Evolutionary conservation across 2,329 filamentous ascomycete species (phyloP).

Genomic region (Verticillium isaacii): DNA sequence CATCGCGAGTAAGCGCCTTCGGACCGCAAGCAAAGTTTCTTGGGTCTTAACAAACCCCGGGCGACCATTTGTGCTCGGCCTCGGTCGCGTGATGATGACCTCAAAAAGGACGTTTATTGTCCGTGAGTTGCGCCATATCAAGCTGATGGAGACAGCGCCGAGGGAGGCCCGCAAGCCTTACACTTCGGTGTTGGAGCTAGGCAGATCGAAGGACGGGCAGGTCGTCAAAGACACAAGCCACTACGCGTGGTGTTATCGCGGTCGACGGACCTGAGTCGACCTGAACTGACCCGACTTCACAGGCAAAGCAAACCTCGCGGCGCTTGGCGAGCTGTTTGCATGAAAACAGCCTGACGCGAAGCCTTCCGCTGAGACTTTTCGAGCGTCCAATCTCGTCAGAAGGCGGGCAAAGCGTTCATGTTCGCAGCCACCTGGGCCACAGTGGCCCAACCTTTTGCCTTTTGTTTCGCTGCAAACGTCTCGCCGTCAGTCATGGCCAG

Average conservation of each 20-base stretch:
- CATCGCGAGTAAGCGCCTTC: not conserved
- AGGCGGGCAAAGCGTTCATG: not conserved
- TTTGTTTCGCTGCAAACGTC: not conserved
- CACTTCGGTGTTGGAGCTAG: not conserved
- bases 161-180: not conserved
- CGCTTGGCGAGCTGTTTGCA: conserved; percentile 20
- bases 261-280: not conserved
- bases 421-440: not conserved
- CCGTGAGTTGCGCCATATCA: not conserved
- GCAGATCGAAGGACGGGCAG: not conserved
- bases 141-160: not conserved
- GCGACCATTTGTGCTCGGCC: too few relatives aligned
- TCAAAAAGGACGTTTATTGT: not conserved
- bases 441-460: not conserved
- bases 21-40: not conserved
- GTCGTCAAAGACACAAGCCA: not conserved
- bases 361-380: not conserved
- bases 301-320: conserved; percentile 1
- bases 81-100: not conserved
- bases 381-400: not conserved
- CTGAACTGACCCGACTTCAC: not conserved
- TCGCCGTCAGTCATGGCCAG: not conserved
- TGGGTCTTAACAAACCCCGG: too few relatives aligned
- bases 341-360: conserved; percentile 24
- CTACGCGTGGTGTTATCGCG: not conserved